Conservation (phyloP, 306 rosid genomes). For the Fragaria iinumae region DNA sequence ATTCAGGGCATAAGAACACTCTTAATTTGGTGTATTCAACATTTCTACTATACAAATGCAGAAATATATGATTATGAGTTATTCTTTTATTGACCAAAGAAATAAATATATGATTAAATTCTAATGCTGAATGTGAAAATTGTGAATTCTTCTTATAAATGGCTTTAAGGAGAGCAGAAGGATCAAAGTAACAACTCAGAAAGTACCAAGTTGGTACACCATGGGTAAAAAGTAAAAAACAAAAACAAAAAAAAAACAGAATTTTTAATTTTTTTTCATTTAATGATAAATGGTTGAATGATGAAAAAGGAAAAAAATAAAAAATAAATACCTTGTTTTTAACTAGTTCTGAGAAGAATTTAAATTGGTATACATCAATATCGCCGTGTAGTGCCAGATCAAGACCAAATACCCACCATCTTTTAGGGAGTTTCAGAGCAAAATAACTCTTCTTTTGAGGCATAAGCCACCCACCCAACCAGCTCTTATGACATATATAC, state of each 20-base stretch:
- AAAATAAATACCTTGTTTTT: constrained; percentile 59
- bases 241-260: background rate
- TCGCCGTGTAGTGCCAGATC: constrained; percentile 92
- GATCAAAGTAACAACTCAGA: constrained; percentile 6
- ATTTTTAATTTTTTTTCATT: no score
- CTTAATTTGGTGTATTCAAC: background rate
- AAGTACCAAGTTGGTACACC: background rate
- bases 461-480: constrained; percentile 99
- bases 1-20: constrained; percentile 4
- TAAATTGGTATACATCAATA: constrained; percentile 96
- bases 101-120: background rate
- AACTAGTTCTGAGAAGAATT: constrained; percentile 77
- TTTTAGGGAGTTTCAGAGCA: constrained; percentile 89
- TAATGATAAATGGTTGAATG: background rate
- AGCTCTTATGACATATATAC: constrained; percentile 85
- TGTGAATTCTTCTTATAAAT: background rate
- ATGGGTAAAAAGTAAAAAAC: background rate
- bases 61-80: background rate
- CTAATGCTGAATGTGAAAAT: background rate
- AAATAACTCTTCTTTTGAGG: constrained; percentile 97
- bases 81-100: background rate
- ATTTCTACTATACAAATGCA: background rate
- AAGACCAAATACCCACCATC: constrained; percentile 98
- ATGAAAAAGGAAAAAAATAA: constrained; percentile 12
- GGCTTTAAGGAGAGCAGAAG: background rate